Conservation (phyloP, 768 basidiomycete species). For the Tylopilus balloui region DNA sequence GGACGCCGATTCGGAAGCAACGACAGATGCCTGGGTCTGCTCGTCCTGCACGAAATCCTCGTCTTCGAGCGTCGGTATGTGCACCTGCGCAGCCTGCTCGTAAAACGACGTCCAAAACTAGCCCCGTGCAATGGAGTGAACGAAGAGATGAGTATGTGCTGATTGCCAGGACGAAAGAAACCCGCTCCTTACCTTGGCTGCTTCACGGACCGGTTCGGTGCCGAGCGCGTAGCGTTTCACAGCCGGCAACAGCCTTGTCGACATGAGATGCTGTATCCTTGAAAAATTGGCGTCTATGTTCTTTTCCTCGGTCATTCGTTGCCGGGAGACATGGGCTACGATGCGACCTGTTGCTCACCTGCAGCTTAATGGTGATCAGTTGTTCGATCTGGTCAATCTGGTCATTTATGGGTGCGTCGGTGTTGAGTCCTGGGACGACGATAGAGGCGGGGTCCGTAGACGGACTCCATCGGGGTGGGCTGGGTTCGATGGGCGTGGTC, state of each 20-base stretch:
- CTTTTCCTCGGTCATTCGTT: slow-evolving; percentile 37
- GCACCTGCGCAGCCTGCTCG: slow-evolving; percentile 86
- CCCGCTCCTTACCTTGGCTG: slow-evolving; percentile 67
- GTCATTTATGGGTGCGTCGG: slow-evolving; percentile 60
- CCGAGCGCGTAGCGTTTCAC: slow-evolving; percentile 87
- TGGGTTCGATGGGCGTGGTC: slow-evolving; percentile 49
- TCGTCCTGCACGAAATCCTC: slow-evolving; percentile 54
- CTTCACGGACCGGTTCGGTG: slow-evolving; percentile 84
- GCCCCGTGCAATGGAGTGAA: background rate
- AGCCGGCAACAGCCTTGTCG: slow-evolving; percentile 76
- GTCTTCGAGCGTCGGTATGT: slow-evolving; percentile 71
- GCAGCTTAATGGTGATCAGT: slow-evolving; percentile 86
- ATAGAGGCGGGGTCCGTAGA: slow-evolving; percentile 60
- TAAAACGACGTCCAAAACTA: slow-evolving; percentile 98
- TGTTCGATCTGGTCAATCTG: slow-evolving; percentile 97
- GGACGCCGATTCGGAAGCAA: slow-evolving; percentile 13
- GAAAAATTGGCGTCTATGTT: slow-evolving; percentile 94
- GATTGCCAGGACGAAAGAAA: background rate
- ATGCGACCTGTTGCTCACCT: slow-evolving; percentile 43
- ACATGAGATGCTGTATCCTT: slow-evolving; percentile 79
- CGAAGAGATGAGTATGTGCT: background rate
- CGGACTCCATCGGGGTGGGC: slow-evolving; percentile 64
- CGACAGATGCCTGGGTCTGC: slow-evolving; percentile 34
- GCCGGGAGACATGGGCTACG: background rate
- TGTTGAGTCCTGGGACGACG: slow-evolving; percentile 67